phyloP scores from a whole-genome alignment of 306 rosid genomes.

The Trichosanthes truncata region DNA sequence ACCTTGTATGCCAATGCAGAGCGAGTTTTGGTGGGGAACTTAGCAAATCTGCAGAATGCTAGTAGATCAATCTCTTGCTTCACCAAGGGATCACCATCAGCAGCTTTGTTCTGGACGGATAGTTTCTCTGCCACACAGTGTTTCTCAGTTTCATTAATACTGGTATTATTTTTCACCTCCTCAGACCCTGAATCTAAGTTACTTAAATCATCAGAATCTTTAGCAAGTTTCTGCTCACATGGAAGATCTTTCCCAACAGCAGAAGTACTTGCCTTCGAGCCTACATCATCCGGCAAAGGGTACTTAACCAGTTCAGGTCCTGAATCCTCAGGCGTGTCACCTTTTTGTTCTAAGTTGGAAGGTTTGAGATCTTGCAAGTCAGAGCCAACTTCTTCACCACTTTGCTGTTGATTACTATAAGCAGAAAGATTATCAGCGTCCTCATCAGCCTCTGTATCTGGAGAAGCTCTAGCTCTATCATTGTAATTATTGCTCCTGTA shows the following conservation, averaged over 20 bases:
- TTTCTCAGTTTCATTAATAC: constrained; percentile 33
- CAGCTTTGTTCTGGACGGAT: constrained; percentile 24
- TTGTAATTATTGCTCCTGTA: constrained; percentile 53
- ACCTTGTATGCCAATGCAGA: constrained; percentile 41
- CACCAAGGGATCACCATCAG: constrained; percentile 26
- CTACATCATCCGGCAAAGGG: constrained; percentile 28
- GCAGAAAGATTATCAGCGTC: constrained; percentile 26
- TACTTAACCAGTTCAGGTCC: constrained; percentile 26
- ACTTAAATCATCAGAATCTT: constrained; percentile 26
- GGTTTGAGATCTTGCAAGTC: constrained; percentile 20
- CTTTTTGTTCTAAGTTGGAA: constrained; percentile 21
- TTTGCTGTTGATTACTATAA: constrained; percentile 29
- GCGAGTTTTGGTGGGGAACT: constrained; percentile 80
- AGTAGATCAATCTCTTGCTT: constrained; percentile 42
- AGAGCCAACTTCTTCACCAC: constrained; percentile 19
- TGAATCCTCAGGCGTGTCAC: constrained; percentile 33
- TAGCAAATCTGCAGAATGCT: constrained; percentile 50
- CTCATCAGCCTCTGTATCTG: constrained; percentile 32
- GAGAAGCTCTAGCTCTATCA: constrained; percentile 36
- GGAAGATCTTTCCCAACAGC: constrained; percentile 28
- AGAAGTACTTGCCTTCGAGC: constrained; percentile 29
- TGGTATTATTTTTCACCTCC: constrained; percentile 30
- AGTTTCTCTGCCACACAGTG: constrained; percentile 28
- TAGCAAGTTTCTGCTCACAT: constrained; percentile 11
- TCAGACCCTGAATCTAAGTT: constrained; percentile 20